phyloP scores from a whole-genome alignment of 1,139 yeast species.

The Saccharomyces uvarum region DNA sequence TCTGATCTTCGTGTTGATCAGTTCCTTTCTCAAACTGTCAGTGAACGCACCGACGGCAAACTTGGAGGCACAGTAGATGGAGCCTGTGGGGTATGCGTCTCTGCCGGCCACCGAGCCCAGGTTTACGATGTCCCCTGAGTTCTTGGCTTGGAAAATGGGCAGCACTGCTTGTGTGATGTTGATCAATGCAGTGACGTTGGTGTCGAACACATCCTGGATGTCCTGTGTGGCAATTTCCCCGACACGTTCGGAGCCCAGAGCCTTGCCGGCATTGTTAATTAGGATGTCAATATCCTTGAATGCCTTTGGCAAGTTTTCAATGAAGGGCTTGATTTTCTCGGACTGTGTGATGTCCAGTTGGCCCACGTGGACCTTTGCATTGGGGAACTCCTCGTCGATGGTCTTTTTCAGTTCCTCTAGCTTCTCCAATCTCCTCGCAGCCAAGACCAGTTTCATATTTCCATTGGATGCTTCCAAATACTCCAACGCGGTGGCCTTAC shows the following conservation, averaged over 20 bases:
- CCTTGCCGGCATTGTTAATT: conserved; percentile 79
- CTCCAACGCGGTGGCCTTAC: conserved; percentile 68
- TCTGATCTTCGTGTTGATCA: conserved; percentile 63
- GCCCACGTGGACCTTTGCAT: conserved; percentile 42
- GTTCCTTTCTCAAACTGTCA: conserved; percentile 68
- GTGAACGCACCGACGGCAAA: conserved; percentile 75
- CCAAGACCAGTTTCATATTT: conserved; percentile 52
- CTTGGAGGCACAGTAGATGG: conserved; percentile 81
- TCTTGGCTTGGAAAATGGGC: conserved; percentile 49
- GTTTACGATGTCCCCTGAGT: conserved; percentile 70
- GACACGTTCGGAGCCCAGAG: conserved; percentile 58
- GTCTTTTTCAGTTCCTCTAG: conserved; percentile 42
- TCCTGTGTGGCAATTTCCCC: conserved; percentile 51
- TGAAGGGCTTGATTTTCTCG: conserved; percentile 45
- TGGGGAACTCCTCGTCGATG: conserved; percentile 41
- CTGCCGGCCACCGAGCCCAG: conserved; percentile 88
- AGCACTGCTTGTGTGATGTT: conserved; percentile 59
- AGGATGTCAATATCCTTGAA: conserved; percentile 57
- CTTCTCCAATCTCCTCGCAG: conserved; percentile 62
- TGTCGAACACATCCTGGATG: conserved; percentile 46
- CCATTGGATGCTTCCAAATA: conserved; percentile 67
- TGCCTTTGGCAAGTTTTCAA: conserved; percentile 44
- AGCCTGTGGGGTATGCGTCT: conserved; percentile 80
- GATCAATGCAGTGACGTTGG: conserved; percentile 68
- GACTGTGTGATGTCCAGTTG: conserved; percentile 54